Conservation (phyloP, 225 moss, liverwort and hornwort species). For the Lunularia cruciata region DNA sequence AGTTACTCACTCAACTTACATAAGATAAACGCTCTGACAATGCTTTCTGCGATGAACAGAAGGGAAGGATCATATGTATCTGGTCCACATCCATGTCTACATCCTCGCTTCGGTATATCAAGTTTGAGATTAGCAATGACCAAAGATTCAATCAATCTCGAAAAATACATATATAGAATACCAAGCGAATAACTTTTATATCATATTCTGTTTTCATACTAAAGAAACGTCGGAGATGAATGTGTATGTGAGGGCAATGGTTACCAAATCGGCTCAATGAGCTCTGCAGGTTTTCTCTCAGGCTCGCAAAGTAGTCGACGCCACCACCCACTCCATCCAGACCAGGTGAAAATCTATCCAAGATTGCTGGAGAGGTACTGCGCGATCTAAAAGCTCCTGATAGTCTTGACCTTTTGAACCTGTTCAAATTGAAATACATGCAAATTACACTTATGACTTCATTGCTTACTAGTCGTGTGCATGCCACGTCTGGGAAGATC, state of each 20-base stretch:
- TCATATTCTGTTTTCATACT: not conserved
- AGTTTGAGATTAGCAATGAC: no score
- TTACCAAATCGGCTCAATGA: conserved; percentile 47
- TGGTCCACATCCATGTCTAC: no score
- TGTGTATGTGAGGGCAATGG: no score
- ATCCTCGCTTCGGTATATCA: no score
- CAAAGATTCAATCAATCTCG: not conserved
- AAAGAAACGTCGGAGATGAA: no score
- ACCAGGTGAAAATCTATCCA: conserved; percentile 6
- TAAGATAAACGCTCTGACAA: no score
- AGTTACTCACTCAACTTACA: no score
- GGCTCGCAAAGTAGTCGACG: conserved; percentile 26
- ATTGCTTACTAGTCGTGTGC: no score
- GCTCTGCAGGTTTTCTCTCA: conserved; percentile 18
- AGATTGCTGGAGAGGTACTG: conserved; percentile 13
- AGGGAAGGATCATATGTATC: no score
- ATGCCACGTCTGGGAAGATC: no score
- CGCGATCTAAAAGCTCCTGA: conserved; percentile 8
- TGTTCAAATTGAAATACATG: not conserved
- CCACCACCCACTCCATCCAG: conserved; percentile 15
- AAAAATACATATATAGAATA: not conserved
- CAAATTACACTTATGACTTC: no score
- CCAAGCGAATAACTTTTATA: not conserved
- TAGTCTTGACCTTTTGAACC: not conserved
- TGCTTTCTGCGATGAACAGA: no score